A percentile compares a stretch with the other conserved stretches of the same genome.
phyloP scores from a whole-genome alignment of 2,329 filamentous ascomycete species.

The Cytospora piceae region DNA sequence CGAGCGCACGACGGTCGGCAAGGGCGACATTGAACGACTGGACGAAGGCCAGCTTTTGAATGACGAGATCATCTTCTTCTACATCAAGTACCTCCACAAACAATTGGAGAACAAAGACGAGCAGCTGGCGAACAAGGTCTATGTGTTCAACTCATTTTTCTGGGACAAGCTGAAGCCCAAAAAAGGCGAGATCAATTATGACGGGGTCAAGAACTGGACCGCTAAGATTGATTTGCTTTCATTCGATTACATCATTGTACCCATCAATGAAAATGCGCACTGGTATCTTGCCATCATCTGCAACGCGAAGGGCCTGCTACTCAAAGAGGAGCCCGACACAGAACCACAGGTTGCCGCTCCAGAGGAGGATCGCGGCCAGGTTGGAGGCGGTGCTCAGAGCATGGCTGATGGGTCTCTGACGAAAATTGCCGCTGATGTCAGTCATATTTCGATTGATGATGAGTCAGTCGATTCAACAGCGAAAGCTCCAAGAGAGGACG shows the following conservation, averaged over 20 bases:
- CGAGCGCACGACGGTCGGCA: slow-evolving; percentile 69
- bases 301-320: slow-evolving; percentile 72
- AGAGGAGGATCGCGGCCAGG: not conserved
- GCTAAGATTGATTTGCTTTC: slow-evolving; percentile 80
- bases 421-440: slow-evolving; percentile 11
- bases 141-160: slow-evolving; percentile 94
- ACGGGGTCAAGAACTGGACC: slow-evolving; percentile 86
- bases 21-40: slow-evolving; percentile 73
- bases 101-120: slow-evolving; percentile 58
- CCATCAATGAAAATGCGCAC: slow-evolving; percentile 84
- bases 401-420: slow-evolving; percentile 21
- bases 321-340: slow-evolving; percentile 15
- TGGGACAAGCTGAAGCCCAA: slow-evolving; percentile 74
- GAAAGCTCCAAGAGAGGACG: not conserved
- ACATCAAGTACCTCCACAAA: slow-evolving; percentile 73
- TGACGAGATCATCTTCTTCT: slow-evolving; percentile 90
- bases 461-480: slow-evolving; percentile 6
- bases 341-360: not conserved
- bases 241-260: slow-evolving; percentile 88
- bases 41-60: slow-evolving; percentile 88
- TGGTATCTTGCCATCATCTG: slow-evolving; percentile 98
- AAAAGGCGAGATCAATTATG: slow-evolving; percentile 74
- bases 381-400: not conserved
- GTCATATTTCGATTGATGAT: slow-evolving; percentile 20
- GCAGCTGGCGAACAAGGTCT: slow-evolving; percentile 66